Base-by-base conservation (phyloP, 495 filamentous ascomycete genomes). In the Lasiosphaeriaceae sp. region DNA sequence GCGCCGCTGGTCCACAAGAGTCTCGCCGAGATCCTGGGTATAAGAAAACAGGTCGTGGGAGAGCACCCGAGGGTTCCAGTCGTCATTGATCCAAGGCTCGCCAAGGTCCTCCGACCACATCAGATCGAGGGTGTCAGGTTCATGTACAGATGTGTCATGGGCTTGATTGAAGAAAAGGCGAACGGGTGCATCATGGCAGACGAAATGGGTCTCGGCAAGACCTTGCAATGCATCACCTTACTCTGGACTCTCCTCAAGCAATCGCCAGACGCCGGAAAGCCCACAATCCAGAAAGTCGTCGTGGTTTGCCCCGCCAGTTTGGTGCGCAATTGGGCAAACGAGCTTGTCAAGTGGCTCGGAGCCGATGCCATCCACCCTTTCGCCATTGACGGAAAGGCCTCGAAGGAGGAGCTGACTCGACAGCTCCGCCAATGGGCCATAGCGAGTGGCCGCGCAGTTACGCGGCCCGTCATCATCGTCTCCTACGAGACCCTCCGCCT, bases 151-250 rank as follows among this genome's bases (percentile, higher is more conserved):
- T 95, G 90, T 69, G 90, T 91, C 19, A 97, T 93, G 22, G 94
- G 94, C 6, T 79, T 97, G 81, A 86, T 97, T 60, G 94, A 99
- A 67, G 82, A 86, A 44, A 94, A 92, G 55, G 95, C 95, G 21
- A 90, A 97, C 73, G 94, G 94, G 0, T 97, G 94, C 68, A 99
- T 99, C 68, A 99, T 99, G 94, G 94, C 94, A 60, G 94, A 99
- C 67, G 94, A 96, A 64, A 99, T 99, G 94, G 94, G 94, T 45
- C 72, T 99, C 31, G 94, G 94, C 46, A 99, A 99, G 75, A 99
- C 94, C 12, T 79, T 96, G 1, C 76, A 81, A 61, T 83, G 78
- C 65, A 82, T 83, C 55, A 80, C 75, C 16, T 77, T 90, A 35
- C 92, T 99, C 81, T 99, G 94, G 94, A 97, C 93, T 11, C 75